Evolutionary conservation across 768 basidiomycete genomes (phyloP).

Genomic region (Asterophora lycoperdoides): DNA sequence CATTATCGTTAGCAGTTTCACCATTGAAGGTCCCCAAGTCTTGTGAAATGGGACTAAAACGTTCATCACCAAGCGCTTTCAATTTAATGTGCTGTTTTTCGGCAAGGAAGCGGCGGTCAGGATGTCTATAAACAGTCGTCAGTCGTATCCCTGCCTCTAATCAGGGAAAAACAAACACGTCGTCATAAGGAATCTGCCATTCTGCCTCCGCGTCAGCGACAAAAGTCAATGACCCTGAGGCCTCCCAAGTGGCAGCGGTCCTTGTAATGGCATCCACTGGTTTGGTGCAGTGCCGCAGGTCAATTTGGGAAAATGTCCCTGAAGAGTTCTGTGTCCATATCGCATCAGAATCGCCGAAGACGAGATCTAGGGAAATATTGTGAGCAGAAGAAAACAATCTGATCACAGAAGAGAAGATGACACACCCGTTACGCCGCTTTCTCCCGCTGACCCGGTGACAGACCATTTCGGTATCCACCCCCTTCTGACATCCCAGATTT

Average conservation of each 20-base stretch:
- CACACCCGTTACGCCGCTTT: constrained; percentile 73
- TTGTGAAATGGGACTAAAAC: constrained; percentile 50
- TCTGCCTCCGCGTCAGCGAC: constrained; percentile 47
- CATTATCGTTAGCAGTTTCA: constrained; percentile 34
- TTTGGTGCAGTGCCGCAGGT: constrained; percentile 58
- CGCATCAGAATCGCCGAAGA: constrained; percentile 65
- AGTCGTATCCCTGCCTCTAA: background rate
- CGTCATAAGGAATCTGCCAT: constrained; percentile 78
- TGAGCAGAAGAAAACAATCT: background rate
- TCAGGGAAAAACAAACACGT: constrained; percentile 46
- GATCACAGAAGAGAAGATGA: background rate
- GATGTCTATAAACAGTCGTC: constrained; percentile 27
- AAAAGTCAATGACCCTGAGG: constrained; percentile 61
- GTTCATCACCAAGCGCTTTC: constrained; percentile 60
- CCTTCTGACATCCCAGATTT: constrained; percentile 85
- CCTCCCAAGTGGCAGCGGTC: constrained; percentile 62
- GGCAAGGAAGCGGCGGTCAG: constrained; percentile 30
- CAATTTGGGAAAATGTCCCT: constrained; percentile 76
- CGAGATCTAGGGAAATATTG: constrained; percentile 51
- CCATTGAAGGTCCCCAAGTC: constrained; percentile 48
- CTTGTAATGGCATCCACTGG: constrained; percentile 69
- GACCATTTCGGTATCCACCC: constrained; percentile 83
- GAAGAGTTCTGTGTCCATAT: constrained; percentile 72
- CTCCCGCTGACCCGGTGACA: constrained; percentile 55
- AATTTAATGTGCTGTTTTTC: constrained; percentile 31